phyloP scores from a whole-genome alignment of 1,284 basidiomycete species.

The Cerioporus squamosus region DNA sequence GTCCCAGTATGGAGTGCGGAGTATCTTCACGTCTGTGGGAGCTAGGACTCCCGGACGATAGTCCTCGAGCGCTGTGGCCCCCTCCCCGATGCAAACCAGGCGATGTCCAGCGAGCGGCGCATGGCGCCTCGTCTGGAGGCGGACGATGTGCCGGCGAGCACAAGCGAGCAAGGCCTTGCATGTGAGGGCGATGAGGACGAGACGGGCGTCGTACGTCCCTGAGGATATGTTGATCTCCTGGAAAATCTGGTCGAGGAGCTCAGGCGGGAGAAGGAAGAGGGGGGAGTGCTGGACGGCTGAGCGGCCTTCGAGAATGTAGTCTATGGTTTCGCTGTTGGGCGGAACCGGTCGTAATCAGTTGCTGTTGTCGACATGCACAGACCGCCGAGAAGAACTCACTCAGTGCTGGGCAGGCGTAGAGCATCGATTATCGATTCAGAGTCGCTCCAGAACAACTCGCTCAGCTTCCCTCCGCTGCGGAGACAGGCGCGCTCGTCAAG shows the following conservation, averaged over 20 bases:
- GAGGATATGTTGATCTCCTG: background rate
- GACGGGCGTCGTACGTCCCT: conserved; percentile 2
- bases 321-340: background rate
- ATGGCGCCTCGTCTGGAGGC: conserved; percentile 5
- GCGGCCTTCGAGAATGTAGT: conserved; percentile 2
- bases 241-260: conserved; percentile 15
- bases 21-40: background rate
- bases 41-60: conserved; percentile 2
- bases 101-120: conserved; percentile 16
- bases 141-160: conserved; percentile 13
- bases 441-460: background rate
- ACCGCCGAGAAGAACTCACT: background rate
- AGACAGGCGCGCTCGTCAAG: conserved; percentile 13
- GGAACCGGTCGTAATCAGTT: background rate
- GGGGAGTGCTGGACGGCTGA: conserved; percentile 1
- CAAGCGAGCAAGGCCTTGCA: conserved; percentile 13
- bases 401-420: conserved; percentile 4
- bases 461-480: conserved; percentile 1
- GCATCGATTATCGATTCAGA: background rate
- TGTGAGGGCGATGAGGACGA: conserved; percentile 14
- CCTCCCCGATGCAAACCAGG: conserved; percentile 11
- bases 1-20: too few relatives aligned
- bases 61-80: background rate
- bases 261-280: conserved; percentile 13
- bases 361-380: background rate